Conservation (phyloP, 2,329 filamentous ascomycete species). For the Hyphodiscus sp. region DNA sequence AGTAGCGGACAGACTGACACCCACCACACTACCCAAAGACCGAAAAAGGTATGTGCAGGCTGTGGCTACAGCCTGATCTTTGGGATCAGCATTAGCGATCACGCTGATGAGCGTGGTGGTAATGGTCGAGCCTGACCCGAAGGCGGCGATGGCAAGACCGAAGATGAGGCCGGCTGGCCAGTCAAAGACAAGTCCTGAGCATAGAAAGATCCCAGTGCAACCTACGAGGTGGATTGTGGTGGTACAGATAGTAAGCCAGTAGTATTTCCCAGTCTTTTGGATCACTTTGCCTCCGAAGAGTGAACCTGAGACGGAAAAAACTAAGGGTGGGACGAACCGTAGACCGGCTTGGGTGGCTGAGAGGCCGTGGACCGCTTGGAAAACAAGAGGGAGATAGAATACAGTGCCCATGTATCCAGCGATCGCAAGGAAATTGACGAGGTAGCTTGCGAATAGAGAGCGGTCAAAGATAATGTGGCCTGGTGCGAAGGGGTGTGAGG, state of each 20-base stretch:
- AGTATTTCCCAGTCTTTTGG: conserved; percentile 64
- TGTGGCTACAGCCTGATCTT: conserved; percentile 68
- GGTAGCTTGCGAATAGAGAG: conserved; percentile 59
- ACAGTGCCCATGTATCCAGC: conserved; percentile 47
- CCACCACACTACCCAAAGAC: conserved; percentile 65
- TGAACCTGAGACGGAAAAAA: conserved; percentile 56
- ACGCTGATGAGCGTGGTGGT: conserved; percentile 67
- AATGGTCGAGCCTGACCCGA: conserved; percentile 54
- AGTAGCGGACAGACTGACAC: conserved; percentile 56
- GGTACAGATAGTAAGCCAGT: conserved; percentile 55
- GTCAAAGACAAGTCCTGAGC: conserved; percentile 44
- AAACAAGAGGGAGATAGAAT: conserved; percentile 66
- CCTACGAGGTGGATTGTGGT: conserved; percentile 50
- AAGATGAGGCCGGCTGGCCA: conserved; percentile 47
- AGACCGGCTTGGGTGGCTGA: conserved; percentile 58
- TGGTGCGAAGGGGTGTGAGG: conserved; percentile 67
- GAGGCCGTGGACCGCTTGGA: conserved; percentile 63
- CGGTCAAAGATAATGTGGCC: conserved; percentile 65
- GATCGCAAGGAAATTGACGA: conserved; percentile 67
- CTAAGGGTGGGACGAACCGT: conserved; percentile 59
- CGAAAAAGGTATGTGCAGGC: conserved; percentile 79
- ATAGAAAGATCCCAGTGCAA: conserved; percentile 48
- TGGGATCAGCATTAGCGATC: conserved; percentile 59
- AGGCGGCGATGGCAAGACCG: conserved; percentile 44
- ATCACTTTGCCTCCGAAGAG: conserved; percentile 61